These are phyloP conservation scores for Pseudonitzschia pungens DNA, from an alignment of 108 stramenopile species.

Conservation along the genomic window DNA sequence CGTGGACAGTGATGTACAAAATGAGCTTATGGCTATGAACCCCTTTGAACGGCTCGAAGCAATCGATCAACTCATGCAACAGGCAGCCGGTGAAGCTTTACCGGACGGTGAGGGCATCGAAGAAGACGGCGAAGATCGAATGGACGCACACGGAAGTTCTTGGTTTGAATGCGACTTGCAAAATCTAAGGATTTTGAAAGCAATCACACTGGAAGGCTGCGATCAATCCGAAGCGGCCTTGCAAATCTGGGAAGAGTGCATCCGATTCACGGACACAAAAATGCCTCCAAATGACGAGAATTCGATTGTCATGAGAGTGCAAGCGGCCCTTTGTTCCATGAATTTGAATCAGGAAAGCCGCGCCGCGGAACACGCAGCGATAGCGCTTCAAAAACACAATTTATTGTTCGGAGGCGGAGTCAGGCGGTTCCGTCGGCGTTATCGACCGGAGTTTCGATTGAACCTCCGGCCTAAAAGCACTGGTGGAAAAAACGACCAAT, in stretches of 20 bases:
- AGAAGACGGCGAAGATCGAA: slow-evolving; percentile 36
- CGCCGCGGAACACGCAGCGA: slow-evolving; percentile 52
- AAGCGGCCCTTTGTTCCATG: slow-evolving; percentile 62
- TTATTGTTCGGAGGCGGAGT: slow-evolving; percentile 73
- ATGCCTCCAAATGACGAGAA: slow-evolving; percentile 74
- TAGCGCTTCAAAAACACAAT: slow-evolving; percentile 60
- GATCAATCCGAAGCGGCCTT: slow-evolving; percentile 53
- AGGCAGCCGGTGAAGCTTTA: slow-evolving; percentile 49
- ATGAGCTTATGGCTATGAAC: slow-evolving; percentile 69
- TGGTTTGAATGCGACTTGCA: slow-evolving; percentile 78
- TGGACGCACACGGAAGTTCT: slow-evolving; percentile 38
- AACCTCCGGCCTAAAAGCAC: slow-evolving; percentile 37
- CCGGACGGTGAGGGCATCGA: slow-evolving; percentile 41
- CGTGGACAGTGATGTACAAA: slow-evolving; percentile 71
- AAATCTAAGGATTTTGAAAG: slow-evolving; percentile 64
- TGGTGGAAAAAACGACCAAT: slow-evolving; percentile 5
- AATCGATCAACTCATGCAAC: slow-evolving; percentile 57
- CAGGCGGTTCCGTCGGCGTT: slow-evolving; percentile 53
- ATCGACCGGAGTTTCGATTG: slow-evolving; percentile 54
- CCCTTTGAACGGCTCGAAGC: slow-evolving; percentile 64
- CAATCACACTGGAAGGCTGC: slow-evolving; percentile 65
- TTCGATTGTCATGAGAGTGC: slow-evolving; percentile 55
- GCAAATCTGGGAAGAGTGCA: slow-evolving; percentile 57
- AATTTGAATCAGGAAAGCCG: slow-evolving; percentile 25
- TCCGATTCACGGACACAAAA: slow-evolving; percentile 49